Percentiles rank a stretch among this genome's conserved stretches.
These are phyloP conservation scores for Anethum foeniculum DNA, from an alignment of 140 eudicot species.

Conservation along the genomic window DNA sequence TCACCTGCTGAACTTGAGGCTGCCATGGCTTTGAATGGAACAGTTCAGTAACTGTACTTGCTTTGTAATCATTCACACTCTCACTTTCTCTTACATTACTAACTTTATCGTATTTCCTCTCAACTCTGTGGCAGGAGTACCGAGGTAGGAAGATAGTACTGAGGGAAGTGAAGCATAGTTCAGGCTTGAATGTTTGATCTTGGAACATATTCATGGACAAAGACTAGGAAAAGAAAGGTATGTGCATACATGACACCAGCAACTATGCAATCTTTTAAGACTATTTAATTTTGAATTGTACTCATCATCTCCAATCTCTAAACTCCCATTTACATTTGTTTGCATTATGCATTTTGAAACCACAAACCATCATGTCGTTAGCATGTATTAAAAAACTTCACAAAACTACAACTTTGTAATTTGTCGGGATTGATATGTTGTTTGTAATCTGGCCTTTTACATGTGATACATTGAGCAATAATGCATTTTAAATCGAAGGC, in stretches of 20 bases:
- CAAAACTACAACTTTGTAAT: background rate
- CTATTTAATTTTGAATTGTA: background rate
- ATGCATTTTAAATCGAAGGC: background rate
- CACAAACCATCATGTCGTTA: background rate
- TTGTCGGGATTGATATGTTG: background rate
- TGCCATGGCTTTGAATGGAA: constrained; percentile 42
- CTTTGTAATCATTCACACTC: background rate
- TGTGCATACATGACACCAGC: background rate
- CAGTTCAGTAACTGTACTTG: constrained; percentile 25
- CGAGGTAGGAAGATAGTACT: constrained; percentile 34
- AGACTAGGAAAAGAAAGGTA: background rate
- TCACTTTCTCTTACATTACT: background rate
- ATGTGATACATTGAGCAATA: background rate
- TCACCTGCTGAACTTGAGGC: constrained; percentile 34
- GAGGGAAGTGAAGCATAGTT: constrained; percentile 28
- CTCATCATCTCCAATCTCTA: background rate
- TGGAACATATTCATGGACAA: background rate
- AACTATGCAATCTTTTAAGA: background rate
- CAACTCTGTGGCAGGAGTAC: constrained; percentile 27
- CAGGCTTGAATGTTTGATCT: constrained; percentile 6
- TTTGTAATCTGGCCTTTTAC: too few species aligned
- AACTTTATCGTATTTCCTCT: background rate
- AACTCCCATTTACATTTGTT: background rate
- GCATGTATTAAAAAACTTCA: background rate
- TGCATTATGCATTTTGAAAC: background rate